Base-by-base conservation (phyloP, 139 green algal species). In the Volvox reticuliferus region DNA sequence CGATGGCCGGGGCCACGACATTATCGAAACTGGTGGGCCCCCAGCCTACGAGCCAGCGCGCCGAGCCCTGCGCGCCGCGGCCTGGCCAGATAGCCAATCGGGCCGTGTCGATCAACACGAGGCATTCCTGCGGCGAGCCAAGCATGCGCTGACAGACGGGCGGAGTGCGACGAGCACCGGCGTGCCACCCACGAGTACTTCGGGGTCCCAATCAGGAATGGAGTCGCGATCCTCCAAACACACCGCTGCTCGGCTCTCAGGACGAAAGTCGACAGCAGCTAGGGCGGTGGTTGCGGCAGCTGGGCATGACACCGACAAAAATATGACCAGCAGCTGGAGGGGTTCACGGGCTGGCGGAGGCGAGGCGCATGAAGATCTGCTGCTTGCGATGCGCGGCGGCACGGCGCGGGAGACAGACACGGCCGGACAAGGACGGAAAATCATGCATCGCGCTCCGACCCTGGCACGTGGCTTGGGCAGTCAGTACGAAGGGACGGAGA, bases 41-140 rank as follows among this genome's bases (percentile, higher is more conserved):
- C 24, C 50, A 44, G 79, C 36, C 24, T 84, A 84, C 37, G 37
- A 30, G 78, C 21, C 78, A 30, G 78, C 21, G 20, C 78, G 78
- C 37, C 78, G 78, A 35, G 78, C 78, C 18, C 28, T 65, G 19
- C 32, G 32, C 20, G 82, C 82, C 63, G 63, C 32, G 33, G 19
- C 83, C 0, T 80, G 83, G 83, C 83, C 83, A 19, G 83, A 88
- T 17, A 68, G 83, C 21, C 65, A 73, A 28, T 28, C 19, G 0
- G 83, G 35, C 33, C 50, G 20, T 17, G 18, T 44, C 26, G 0
- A 77, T 36, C 83, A 88, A 68, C 83, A 88, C 36, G 1, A 44
- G 21, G 12, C 36, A 36, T 88, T 88, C 36, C 83, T 88, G 24
- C 65, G 83, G 16, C 67, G 83, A 1, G 82, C 82, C 1, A 88